Evolutionary conservation across 2,329 filamentous ascomycete species (phyloP), one percentile per base, ranked within the genome.

Genomic region (Ambrosiella cleistominuta): DNA sequence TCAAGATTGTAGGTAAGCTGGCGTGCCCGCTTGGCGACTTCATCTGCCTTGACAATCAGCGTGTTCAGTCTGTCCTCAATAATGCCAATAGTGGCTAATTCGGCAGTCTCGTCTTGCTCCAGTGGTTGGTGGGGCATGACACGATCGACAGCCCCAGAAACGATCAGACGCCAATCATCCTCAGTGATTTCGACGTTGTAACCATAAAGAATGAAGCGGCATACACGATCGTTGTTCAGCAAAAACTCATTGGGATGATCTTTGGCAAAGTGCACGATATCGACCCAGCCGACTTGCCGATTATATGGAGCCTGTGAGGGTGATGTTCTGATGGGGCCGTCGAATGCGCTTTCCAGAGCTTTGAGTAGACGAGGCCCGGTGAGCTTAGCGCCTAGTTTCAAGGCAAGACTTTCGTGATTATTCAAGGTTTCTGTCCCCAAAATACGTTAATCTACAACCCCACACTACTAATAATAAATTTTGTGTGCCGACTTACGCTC

Each of bases 91-190:
- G 88, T 91, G 11, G 83, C 87, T 42, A 94, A 70, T 67, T 95
- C 88, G 63, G 88, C 88, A 66, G 84, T 81, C 70, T 95, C 89
- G 66, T 95, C 88, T 66, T 94, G 88, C 60, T 86, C 81, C 54
- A 93, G 83, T 0, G 88, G 87, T 62, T 90, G 82, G 12, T 85
- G 83, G 1, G 88, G 84, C 15, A 89, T 88, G 60, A 77, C 74
- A 66, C 88, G 83, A 68, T 94, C 86, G 9, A 90, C 80, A 63
- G 87, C 86, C 36, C 88, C 88, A 44, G 86, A 90, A 57, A 82
- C 81, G 63, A 95, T 90, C 63, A 95, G 73, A 47, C 89, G 78
- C 75, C 84, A 95, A 67, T 95, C 88, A 67, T 94, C 88, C 68
- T 94, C 88, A 15, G 81, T 82, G 61, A 95, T 91, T 70, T 95